These are phyloP conservation scores for Termitomyces titanicus DNA, from an alignment of 768 basidiomycete genomes.

Conservation along the genomic window DNA sequence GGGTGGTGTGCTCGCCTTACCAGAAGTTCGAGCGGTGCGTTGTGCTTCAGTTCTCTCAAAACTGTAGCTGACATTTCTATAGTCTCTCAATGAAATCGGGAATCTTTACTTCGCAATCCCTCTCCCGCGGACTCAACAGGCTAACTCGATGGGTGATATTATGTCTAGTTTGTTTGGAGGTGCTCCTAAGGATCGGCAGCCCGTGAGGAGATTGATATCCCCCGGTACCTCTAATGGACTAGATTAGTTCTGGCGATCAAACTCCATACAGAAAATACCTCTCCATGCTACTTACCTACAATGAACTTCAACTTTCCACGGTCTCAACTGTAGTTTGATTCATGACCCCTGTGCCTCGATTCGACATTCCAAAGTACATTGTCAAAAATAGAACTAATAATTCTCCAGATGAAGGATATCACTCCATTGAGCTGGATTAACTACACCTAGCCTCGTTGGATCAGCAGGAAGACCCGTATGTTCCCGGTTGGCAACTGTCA, in stretches of 20 bases:
- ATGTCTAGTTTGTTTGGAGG: conserved; percentile 88
- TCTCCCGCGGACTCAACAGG: conserved; percentile 63
- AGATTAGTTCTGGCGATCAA: conserved; percentile 29
- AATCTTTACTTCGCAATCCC: conserved; percentile 86
- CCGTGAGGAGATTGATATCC: conserved; percentile 39
- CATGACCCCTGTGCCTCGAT: neutral
- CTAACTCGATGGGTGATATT: conserved; percentile 86
- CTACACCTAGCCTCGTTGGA: neutral
- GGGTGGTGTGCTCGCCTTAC: conserved; percentile 56
- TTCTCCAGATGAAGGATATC: conserved; percentile 9
- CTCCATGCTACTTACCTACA: neutral
- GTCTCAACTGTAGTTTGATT: too few relatives aligned
- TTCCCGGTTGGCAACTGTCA: neutral
- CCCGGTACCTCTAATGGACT: conserved; percentile 40
- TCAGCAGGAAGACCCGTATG: neutral
- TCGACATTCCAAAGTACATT: neutral
- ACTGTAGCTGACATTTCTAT: conserved; percentile 4
- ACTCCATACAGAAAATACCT: neutral
- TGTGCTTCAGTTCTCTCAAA: neutral
- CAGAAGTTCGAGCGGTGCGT: conserved; percentile 63
- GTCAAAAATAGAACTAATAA: conserved; percentile 1
- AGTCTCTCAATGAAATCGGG: conserved; percentile 70
- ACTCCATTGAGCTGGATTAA: conserved; percentile 5
- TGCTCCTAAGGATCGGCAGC: conserved; percentile 30
- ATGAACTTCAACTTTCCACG: neutral